Conservation (phyloP, 441 rosid genomes). For the Erodium texanum region DNA sequence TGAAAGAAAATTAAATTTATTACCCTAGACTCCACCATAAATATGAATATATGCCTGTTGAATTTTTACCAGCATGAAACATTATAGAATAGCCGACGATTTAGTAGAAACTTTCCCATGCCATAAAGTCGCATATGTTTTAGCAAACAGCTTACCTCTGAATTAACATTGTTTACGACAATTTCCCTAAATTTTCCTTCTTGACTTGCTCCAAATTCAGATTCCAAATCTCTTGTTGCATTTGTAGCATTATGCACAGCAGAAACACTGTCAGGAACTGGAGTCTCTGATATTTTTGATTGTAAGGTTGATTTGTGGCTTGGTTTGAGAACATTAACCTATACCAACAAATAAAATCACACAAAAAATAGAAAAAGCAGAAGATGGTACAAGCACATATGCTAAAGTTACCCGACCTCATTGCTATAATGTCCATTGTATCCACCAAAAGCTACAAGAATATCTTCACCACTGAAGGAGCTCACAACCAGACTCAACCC, state of each 20-base stretch:
- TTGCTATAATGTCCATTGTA: conserved; percentile 86
- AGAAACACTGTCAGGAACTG: conserved; percentile 70
- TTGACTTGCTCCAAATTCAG: conserved; percentile 66
- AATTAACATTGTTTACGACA: conserved; percentile 56
- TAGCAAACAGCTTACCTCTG: conserved; percentile 39
- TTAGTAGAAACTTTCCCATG: not conserved
- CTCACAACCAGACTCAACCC: conserved; percentile 79
- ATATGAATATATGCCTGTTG: not conserved
- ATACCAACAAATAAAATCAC: conserved; percentile 18
- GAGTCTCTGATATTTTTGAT: conserved; percentile 43
- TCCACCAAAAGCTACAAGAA: conserved; percentile 83
- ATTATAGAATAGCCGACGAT: not conserved
- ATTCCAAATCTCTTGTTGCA: conserved; percentile 70
- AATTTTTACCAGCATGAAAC: not conserved
- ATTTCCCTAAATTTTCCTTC: conserved; percentile 86
- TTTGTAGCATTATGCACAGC: conserved; percentile 60
- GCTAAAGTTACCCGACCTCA: conserved; percentile 44
- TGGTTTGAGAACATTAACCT: conserved; percentile 92
- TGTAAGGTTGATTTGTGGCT: conserved; percentile 86
- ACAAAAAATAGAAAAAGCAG: conserved; percentile 10
- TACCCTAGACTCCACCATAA: not conserved
- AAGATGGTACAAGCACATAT: conserved; percentile 11
- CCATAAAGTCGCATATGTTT: not conserved
- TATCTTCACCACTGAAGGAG: conserved; percentile 69
- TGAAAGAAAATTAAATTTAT: not conserved